Percentiles rank a stretch among this genome's conserved stretches.
These are phyloP conservation scores for Acidomyces sp. DNA, from an alignment of 495 filamentous ascomycete genomes.

Conservation along the genomic window DNA sequence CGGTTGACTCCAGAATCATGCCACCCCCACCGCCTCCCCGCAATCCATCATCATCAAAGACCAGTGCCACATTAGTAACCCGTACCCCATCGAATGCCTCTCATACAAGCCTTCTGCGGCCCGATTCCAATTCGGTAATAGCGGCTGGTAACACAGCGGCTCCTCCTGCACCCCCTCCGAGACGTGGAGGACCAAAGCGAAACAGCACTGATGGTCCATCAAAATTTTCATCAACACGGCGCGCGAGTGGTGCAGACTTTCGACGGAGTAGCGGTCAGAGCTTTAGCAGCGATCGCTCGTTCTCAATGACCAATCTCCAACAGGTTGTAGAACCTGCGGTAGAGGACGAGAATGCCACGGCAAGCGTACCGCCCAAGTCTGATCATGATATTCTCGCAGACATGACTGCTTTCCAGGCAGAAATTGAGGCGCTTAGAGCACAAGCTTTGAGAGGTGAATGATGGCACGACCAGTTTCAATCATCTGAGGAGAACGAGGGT, in stretches of 20 bases:
- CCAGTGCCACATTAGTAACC: neutral
- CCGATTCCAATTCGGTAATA: neutral
- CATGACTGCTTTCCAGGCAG: conserved; percentile 27
- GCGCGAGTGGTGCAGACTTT: neutral
- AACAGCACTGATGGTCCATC: conserved; percentile 2
- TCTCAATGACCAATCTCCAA: neutral
- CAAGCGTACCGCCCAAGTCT: neutral
- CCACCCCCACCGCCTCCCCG: conserved; percentile 23
- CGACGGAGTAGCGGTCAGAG: conserved; percentile 11
- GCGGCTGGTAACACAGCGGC: neutral
- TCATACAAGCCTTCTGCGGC: conserved; percentile 2
- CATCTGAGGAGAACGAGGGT: too few relatives aligned
- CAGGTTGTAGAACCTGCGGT: neutral
- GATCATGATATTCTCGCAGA: conserved; percentile 24
- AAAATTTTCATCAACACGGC: neutral
- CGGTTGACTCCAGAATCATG: conserved; percentile 6
- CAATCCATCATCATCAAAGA: neutral
- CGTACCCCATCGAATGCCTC: conserved; percentile 12
- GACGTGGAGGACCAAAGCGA: conserved; percentile 4
- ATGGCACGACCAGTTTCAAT: too few relatives aligned
- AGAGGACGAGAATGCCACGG: neutral
- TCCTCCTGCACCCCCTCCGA: conserved; percentile 12
- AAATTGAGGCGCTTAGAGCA: conserved; percentile 27
- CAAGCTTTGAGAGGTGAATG: conserved; percentile 1
- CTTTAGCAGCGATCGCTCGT: conserved; percentile 2